Conservation (phyloP, 163 green algal genomes). For the Coccomyxa subellipsoidea region DNA sequence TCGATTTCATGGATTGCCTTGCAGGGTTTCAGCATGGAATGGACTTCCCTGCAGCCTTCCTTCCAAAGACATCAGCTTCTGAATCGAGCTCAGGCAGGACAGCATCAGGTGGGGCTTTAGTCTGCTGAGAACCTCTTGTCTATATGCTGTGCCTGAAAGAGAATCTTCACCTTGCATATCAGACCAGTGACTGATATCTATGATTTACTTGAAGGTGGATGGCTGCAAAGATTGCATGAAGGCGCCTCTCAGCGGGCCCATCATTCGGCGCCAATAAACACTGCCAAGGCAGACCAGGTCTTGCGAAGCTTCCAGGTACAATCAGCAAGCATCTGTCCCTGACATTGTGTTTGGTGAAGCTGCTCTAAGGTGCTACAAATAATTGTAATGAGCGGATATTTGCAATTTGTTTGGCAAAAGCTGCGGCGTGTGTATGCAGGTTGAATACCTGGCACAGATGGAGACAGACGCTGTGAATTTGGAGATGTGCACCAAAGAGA, state of each 20-base stretch:
- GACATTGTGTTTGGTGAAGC: neutral
- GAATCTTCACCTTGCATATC: neutral
- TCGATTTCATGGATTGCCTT: neutral
- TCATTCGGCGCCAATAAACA: neutral
- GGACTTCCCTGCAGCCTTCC: neutral
- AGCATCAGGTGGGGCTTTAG: neutral
- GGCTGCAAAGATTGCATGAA: neutral
- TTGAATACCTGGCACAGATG: slow-evolving; percentile 10
- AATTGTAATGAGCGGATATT: neutral
- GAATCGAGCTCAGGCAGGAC: neutral
- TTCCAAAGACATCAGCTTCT: neutral
- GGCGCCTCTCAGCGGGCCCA: neutral
- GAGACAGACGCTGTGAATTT: neutral
- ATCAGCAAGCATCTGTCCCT: neutral
- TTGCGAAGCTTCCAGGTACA: neutral
- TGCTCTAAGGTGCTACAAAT: neutral
- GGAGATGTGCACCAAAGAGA: neutral
- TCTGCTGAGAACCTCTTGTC: neutral
- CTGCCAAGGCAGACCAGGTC: neutral
- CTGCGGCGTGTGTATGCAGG: neutral
- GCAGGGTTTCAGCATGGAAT: neutral
- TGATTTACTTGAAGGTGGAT: neutral
- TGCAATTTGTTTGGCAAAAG: neutral
- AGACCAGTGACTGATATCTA: neutral
- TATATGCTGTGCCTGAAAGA: neutral